phyloP scores from a whole-genome alignment of 2,329 filamentous ascomycete species.

The Incumbomyces lentus region DNA sequence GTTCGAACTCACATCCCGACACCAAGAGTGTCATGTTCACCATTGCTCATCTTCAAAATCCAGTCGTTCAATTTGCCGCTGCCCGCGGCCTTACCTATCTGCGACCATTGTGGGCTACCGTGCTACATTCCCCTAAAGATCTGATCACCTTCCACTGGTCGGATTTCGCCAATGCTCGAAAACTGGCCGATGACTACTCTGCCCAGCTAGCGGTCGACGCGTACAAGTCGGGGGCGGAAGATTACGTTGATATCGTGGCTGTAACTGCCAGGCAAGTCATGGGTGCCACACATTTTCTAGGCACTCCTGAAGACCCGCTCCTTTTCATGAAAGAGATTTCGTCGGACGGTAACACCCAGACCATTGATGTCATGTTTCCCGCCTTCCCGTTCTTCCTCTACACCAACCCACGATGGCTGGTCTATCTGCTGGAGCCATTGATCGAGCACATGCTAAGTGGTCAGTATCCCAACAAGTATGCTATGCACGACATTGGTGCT shows the following conservation, averaged over 20 bases:
- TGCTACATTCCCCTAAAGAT: slow-evolving; percentile 53
- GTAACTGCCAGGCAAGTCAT: slow-evolving; percentile 71
- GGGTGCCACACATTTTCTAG: slow-evolving; percentile 65
- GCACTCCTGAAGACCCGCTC: slow-evolving; percentile 59
- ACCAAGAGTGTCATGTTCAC: slow-evolving; percentile 56
- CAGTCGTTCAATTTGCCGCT: slow-evolving; percentile 68
- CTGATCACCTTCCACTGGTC: slow-evolving; percentile 65
- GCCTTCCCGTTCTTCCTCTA: slow-evolving; percentile 80
- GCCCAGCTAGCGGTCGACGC: slow-evolving; percentile 60
- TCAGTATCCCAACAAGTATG: slow-evolving; percentile 73
- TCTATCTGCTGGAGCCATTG: slow-evolving; percentile 67
- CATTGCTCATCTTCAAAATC: slow-evolving; percentile 65
- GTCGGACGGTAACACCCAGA: slow-evolving; percentile 75
- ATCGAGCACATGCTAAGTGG: slow-evolving; percentile 73
- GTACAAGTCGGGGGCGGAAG: slow-evolving; percentile 59
- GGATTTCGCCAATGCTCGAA: slow-evolving; percentile 56
- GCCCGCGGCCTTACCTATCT: slow-evolving; percentile 66
- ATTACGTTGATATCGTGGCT: slow-evolving; percentile 67
- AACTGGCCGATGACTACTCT: slow-evolving; percentile 63
- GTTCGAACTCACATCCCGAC: slow-evolving; percentile 20
- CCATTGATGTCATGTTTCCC: slow-evolving; percentile 79
- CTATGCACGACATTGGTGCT: slow-evolving; percentile 64
- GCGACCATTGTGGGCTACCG: slow-evolving; percentile 69
- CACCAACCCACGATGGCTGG: slow-evolving; percentile 70
- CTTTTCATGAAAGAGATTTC: slow-evolving; percentile 80